These are phyloP conservation scores for Pseudomassariella vexata DNA, from an alignment of 2,329 filamentous ascomycete species.

Conservation along the genomic window DNA sequence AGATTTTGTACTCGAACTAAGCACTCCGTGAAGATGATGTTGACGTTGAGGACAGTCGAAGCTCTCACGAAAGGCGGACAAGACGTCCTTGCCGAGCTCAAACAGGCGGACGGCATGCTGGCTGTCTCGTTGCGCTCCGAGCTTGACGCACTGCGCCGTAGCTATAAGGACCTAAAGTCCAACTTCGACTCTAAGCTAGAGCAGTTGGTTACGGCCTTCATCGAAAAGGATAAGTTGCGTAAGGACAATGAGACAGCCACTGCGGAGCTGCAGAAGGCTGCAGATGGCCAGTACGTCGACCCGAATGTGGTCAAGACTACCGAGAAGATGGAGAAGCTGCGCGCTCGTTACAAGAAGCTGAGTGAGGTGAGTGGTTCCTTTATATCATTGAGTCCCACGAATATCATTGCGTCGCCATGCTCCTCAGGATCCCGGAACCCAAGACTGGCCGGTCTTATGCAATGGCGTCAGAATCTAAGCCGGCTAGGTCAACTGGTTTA, in stretches of 20 bases:
- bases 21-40: constrained; percentile 11
- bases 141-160: constrained; percentile 47
- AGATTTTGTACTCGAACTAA: constrained; percentile 24
- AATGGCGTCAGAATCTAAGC: too few species aligned
- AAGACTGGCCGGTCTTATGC: too few species aligned
- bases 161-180: constrained; percentile 40
- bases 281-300: constrained; percentile 22
- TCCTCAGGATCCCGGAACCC: too few species aligned
- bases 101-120: constrained; percentile 53
- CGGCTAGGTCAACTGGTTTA: too few species aligned
- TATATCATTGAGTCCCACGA: too few species aligned
- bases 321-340: constrained; percentile 55
- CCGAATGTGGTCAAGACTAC: constrained; percentile 27
- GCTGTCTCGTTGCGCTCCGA: constrained; percentile 53
- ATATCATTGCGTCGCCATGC: too few species aligned
- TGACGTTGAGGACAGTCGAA: constrained; percentile 31
- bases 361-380: constrained; percentile 47
- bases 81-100: constrained; percentile 51
- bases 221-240: constrained; percentile 55
- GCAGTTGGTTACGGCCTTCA: constrained; percentile 53
- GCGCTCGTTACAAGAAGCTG: constrained; percentile 47
- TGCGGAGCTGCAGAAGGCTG: constrained; percentile 33
- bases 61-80: constrained; percentile 49
- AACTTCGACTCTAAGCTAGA: constrained; percentile 53
- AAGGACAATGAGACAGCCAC: constrained; percentile 44